Evolutionary conservation across 345 rosid genomes (phyloP).

Genomic region (Aegle marmelos): DNA sequence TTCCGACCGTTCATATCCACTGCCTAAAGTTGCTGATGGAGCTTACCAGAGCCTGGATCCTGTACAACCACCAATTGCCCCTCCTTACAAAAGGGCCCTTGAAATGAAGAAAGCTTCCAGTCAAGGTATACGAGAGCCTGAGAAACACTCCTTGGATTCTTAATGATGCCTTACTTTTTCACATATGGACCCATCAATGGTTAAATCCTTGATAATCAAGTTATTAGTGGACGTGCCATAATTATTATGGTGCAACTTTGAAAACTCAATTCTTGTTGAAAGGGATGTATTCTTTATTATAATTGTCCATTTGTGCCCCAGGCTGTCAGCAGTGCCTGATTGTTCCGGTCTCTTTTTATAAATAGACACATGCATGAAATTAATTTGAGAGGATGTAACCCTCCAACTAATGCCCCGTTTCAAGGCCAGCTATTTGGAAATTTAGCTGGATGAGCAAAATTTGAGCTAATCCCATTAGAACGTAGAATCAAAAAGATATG

Average conservation of each 20-base stretch:
- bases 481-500: background rate
- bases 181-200: slow-evolving; percentile 15
- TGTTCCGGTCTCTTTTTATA: background rate
- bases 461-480: background rate
- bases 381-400: background rate
- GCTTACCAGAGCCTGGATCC: slow-evolving; percentile 79
- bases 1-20: slow-evolving; percentile 92
- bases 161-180: slow-evolving; percentile 9
- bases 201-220: slow-evolving; percentile 3
- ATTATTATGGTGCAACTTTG: slow-evolving; percentile 1
- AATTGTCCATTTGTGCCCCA: slow-evolving; percentile 15
- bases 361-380: background rate
- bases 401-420: background rate
- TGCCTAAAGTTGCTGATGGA: slow-evolving; percentile 74
- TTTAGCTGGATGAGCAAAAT: background rate
- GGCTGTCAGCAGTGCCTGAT: background rate
- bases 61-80: slow-evolving; percentile 90
- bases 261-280: background rate
- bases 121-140: slow-evolving; percentile 47
- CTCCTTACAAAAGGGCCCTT: slow-evolving; percentile 86
- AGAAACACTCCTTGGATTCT: slow-evolving; percentile 53
- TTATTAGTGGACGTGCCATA: slow-evolving; percentile 3
- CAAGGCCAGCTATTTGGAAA: background rate
- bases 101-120: slow-evolving; percentile 86
- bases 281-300: background rate